phyloP scores from a whole-genome alignment of 1,284 basidiomycete genomes.

The Austroboletus olivaceoglutinosus region DNA sequence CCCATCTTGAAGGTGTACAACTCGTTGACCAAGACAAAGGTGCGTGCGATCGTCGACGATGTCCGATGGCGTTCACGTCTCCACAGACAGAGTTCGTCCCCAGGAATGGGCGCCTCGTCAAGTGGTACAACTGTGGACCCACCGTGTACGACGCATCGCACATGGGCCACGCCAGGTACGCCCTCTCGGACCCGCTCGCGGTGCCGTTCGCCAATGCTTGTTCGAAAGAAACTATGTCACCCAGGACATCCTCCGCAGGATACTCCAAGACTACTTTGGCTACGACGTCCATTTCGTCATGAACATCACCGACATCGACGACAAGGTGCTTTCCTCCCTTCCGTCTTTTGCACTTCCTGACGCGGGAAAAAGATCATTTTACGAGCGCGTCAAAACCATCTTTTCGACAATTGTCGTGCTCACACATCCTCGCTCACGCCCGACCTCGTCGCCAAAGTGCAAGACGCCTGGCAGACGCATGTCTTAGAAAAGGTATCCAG shows the following conservation, averaged over 20 bases:
- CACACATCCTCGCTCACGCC: slow-evolving; percentile 57
- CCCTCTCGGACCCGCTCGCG: slow-evolving; percentile 8
- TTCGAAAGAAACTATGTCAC: slow-evolving; percentile 90
- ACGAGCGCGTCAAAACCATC: slow-evolving; percentile 82
- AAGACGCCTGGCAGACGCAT: slow-evolving; percentile 65
- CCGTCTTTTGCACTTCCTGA: slow-evolving; percentile 14
- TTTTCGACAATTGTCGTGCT: slow-evolving; percentile 65
- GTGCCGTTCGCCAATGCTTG: slow-evolving; percentile 4
- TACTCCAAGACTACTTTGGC: slow-evolving; percentile 94
- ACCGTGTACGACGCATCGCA: slow-evolving; percentile 99
- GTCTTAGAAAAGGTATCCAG: slow-evolving; percentile 59
- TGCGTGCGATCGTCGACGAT: slow-evolving; percentile 35
- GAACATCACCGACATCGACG: slow-evolving; percentile 99
- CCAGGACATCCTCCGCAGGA: slow-evolving; percentile 92
- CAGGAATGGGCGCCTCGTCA: slow-evolving; percentile 78
- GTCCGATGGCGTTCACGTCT: slow-evolving; percentile 1
- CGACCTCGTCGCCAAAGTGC: slow-evolving; percentile 59
- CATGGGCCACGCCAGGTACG: slow-evolving; percentile 97
- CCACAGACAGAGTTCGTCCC: slow-evolving; percentile 74
- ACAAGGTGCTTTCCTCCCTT: slow-evolving; percentile 70
- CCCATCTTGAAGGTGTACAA: slow-evolving; percentile 88
- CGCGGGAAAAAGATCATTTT: slow-evolving; percentile 72
- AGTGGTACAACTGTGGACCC: slow-evolving; percentile 99
- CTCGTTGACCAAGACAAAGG: slow-evolving; percentile 91
- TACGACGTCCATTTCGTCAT: slow-evolving; percentile 99